These are phyloP conservation scores for Metschnikowia shivogae DNA, from an alignment of 805 yeast species.

Conservation along the genomic window DNA sequence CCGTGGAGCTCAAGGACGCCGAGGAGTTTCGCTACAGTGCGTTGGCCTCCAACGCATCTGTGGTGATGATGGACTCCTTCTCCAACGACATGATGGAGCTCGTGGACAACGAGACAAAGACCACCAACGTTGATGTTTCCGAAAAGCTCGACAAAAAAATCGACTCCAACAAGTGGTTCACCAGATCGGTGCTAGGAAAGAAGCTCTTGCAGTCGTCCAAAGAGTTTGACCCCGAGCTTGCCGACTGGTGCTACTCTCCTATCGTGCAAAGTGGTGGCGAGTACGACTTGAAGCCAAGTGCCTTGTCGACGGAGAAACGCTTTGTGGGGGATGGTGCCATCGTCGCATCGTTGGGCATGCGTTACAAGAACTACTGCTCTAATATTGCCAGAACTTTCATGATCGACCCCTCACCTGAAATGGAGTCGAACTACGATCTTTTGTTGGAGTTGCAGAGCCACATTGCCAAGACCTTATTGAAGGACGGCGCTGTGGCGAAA, in stretches of 20 bases:
- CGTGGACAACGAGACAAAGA: constrained; percentile 80
- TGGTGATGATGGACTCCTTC: constrained; percentile 74
- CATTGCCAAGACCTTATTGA: constrained; percentile 51
- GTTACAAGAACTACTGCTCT: constrained; percentile 87
- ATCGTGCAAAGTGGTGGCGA: constrained; percentile 84
- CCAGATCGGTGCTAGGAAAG: constrained; percentile 47
- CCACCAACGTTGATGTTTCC: constrained; percentile 67
- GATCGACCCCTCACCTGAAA: constrained; percentile 79
- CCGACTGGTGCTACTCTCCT: constrained; percentile 95
- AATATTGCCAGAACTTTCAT: constrained; percentile 83
- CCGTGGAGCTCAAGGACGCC: constrained; percentile 73
- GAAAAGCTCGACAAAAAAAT: constrained; percentile 77
- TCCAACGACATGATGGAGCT: constrained; percentile 83
- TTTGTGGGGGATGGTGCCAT: constrained; percentile 72
- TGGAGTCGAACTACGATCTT: constrained; percentile 76
- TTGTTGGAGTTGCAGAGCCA: constrained; percentile 65
- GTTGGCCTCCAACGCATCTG: constrained; percentile 72
- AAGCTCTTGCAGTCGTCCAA: constrained; percentile 45
- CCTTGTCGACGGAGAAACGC: constrained; percentile 63
- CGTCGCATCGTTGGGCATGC: constrained; percentile 75
- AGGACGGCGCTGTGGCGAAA: constrained; percentile 64
- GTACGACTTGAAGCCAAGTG: constrained; percentile 80
- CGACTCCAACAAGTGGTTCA: constrained; percentile 67
- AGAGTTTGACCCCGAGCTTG: constrained; percentile 68
- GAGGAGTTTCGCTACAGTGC: constrained; percentile 64